Evolutionary conservation across 108 stramenopile genomes (phyloP).

Genomic region (Epithemia pelagica): DNA sequence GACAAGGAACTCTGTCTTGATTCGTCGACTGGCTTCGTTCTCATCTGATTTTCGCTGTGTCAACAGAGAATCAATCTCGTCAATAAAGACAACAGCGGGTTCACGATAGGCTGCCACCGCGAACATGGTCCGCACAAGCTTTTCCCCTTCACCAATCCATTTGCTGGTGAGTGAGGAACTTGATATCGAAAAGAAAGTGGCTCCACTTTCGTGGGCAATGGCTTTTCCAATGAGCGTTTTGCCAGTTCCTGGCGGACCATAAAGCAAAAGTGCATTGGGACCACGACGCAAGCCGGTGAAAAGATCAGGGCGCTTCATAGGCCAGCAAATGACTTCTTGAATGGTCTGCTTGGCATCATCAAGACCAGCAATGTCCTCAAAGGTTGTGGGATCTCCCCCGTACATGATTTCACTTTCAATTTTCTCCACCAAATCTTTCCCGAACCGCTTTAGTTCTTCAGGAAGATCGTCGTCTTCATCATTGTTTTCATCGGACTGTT

Average conservation of each 20-base stretch:
- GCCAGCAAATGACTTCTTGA: slow-evolving; percentile 86
- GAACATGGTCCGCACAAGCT: slow-evolving; percentile 94
- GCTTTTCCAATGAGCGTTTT: slow-evolving; percentile 99
- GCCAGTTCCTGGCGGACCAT: slow-evolving; percentile 64
- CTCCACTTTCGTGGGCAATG: slow-evolving; percentile 93
- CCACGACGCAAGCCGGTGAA: slow-evolving; percentile 85
- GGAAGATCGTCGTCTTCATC: slow-evolving; percentile 70
- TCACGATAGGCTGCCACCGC: slow-evolving; percentile 90
- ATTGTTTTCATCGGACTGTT: slow-evolving; percentile 12
- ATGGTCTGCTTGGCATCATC: slow-evolving; percentile 80
- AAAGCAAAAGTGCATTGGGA: slow-evolving; percentile 84
- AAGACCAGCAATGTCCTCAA: slow-evolving; percentile 89
- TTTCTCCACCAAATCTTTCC: slow-evolving; percentile 82
- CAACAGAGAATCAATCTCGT: slow-evolving; percentile 94
- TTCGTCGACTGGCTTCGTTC: slow-evolving; percentile 90
- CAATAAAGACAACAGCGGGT: slow-evolving; percentile 92
- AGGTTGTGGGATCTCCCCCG: slow-evolving; percentile 59
- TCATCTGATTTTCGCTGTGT: slow-evolving; percentile 88
- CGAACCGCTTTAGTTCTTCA: slow-evolving; percentile 71
- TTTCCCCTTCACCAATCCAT: slow-evolving; percentile 99
- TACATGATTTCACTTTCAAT: slow-evolving; percentile 85
- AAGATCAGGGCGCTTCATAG: slow-evolving; percentile 88
- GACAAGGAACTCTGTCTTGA: slow-evolving; percentile 93
- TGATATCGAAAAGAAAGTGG: slow-evolving; percentile 98
- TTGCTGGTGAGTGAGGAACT: slow-evolving; percentile 97